A percentile compares a stretch with the other conserved stretches of the same genome.
These are phyloP conservation scores for Pseudodiploospora longispora DNA, from an alignment of 2,329 filamentous ascomycete species.

Conservation along the genomic window DNA sequence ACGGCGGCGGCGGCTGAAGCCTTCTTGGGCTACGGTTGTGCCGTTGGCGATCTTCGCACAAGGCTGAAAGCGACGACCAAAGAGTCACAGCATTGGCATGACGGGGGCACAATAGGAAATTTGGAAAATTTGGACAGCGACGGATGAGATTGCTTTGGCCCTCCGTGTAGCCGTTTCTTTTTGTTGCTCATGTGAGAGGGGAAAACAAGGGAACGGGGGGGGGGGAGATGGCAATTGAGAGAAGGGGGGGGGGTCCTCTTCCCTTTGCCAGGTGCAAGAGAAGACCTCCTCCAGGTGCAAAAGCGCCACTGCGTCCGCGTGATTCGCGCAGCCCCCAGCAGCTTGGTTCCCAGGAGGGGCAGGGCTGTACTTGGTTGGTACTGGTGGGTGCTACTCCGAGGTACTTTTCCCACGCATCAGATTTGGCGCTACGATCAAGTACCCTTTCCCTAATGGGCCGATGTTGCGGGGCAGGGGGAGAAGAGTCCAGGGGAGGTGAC, in stretches of 20 bases:
- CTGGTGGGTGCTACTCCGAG: background rate
- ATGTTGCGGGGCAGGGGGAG: background rate
- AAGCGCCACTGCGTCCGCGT: constrained; percentile 1
- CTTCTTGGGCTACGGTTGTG: constrained; percentile 9
- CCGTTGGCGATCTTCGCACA: constrained; percentile 15
- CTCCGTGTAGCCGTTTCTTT: too few species aligned
- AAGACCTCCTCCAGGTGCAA: constrained; percentile 1
- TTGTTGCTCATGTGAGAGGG: background rate
- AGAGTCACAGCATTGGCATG: constrained; percentile 22
- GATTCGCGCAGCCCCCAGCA: constrained; percentile 8
- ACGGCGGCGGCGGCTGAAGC: background rate
- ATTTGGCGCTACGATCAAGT: background rate
- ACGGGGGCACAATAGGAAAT: background rate
- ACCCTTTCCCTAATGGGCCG: too few species aligned
- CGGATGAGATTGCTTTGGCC: too few species aligned
- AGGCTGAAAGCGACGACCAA: constrained; percentile 15
- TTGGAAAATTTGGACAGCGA: too few species aligned
- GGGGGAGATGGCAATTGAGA: background rate
- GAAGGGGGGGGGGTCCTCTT: constrained; percentile 7
- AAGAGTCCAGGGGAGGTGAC: background rate
- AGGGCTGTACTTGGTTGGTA: background rate
- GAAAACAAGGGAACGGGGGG: constrained; percentile 1
- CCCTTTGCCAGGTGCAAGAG: constrained; percentile 8
- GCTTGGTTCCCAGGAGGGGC: constrained; percentile 4
- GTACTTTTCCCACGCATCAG: background rate